Base-by-base conservation (phyloP, 2,329 filamentous ascomycete species). In the Ustulina deusta region DNA sequence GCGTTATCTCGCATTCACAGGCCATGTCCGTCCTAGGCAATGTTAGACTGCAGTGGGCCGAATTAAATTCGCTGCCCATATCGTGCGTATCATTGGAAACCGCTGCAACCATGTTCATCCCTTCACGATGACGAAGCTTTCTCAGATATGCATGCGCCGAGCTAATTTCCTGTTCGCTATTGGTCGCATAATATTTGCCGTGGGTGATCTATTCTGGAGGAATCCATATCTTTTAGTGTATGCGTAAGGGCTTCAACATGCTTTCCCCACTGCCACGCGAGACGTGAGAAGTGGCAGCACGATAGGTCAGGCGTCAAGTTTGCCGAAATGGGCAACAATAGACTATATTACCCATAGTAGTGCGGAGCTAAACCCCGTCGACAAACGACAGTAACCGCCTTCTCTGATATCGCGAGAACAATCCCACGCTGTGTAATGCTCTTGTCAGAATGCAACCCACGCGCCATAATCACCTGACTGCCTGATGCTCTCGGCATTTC, bases 391-490 rank as follows among this genome's bases (percentile, higher is more conserved):
- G 51, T 17, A 29, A 44, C 52, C 20, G 20, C 22, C 17, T 22
- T 15, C 32, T n/a, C 49, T 56, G 22, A 27, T 57, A 61, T 67
- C 36, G 56, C 27, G 40, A 69, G 44, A 61, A 58, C 9, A 55
- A 57, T 51, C 56, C 51, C 61, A 66, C 68, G 61, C 52, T 48
- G 55, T 51, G 42, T 51, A 54, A 44, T 61, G 25, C 25, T 69
- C 48, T 63, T 49, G 54, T 66, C 63, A 60, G 32, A 54, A 65
- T 67, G 58, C 38, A 65, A 68, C 61, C 64, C 65, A 65, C 42
- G 48, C 59, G 29, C 46, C 34, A 38, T 55, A 52, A 62, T 70
- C 61, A 70, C 68, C 68, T 68, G 68, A 67, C 61, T 65, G 52
- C 61, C 61, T 65, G 29, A 36, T 59, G 48, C 57, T 42, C 61